Base-by-base conservation (phyloP, 805 yeast species). In the Candida manassasensis region DNA sequence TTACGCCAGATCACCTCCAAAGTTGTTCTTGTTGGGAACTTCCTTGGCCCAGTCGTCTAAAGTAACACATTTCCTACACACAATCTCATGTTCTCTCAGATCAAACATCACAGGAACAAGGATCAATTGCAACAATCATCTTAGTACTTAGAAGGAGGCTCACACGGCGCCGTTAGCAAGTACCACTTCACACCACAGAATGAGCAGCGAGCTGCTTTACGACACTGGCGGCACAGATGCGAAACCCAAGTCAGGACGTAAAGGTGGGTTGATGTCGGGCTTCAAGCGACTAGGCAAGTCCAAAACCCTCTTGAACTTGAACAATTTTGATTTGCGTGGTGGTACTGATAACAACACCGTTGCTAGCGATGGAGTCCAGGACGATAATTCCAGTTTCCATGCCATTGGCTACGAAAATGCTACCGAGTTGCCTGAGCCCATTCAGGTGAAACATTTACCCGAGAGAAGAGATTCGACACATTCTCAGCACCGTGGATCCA, bases 351-450 rank as follows among this genome's bases (percentile, higher is more conserved):
- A 29, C 10, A 16, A 8, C n/a, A 19, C 7, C 5, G 32, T 19
- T 7, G 16, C 11, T 11, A 26, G 21, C 17, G 26, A 21, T 21
- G 15, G 6, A 13, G 29, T 13, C 10, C 6, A 6, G 6, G 29
- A 27, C n/a, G 19, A n/a, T 8, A 5, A 19, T 7, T n/a, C 21
- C 9, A 19, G 25, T 12, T 63, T 63, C 43, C 68, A 60, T 29
- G 65, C 71, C 12, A 54, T 65, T 17, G 57, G 63, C 13, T 34
- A 34, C 18, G 37, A 58, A n/a, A 38, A 49, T n/a, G 38, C 53
- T 9, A 14, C 47, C 5, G 46, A 42, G 22, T 31, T 52, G 4
- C 44, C 45, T 14, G 65, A 55, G 26, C 67, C 66, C 4, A 50
- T 59, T 12, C 58, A 48, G 27, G 65, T 59, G 13, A 47, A 40